Evolutionary conservation across 2,329 filamentous ascomycete species (phyloP), one percentile per base, ranked within the genome.

Genomic region (Phialophora verrucosa): DNA sequence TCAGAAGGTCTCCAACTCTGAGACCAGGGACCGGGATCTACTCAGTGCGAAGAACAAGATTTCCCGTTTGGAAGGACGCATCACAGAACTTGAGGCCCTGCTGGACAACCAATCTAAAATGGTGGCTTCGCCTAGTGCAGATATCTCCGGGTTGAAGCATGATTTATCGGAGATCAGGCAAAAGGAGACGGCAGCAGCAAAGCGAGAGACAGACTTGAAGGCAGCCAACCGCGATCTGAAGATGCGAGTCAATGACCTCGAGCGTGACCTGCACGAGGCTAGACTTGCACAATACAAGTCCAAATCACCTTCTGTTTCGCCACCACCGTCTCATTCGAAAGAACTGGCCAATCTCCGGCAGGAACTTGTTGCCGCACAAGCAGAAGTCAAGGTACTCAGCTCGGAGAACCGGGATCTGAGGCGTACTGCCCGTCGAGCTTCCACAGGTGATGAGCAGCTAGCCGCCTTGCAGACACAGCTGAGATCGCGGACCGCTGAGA

Each of bases 241-340:
- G 75, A 83, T 84, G 56, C 85, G 89, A 64, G 84, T 92, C 57
- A 81, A 84, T 1, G 87, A 91, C 42, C 83, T 92, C 17, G 90
- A 92, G 74, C 84, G 85, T 49, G 86, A 89, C 65, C 81, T 89
- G 4, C 88, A 91, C 70, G 87, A 92, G 65, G 82, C 85, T 5
- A 84, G 88, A 63, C 74, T 73, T 63, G 72, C 69, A 44, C 77
- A 81, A 59, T 79, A 82, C 65, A 79, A 78, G 27, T 72, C 77
- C 58, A 82, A 88, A 49, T 83, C 84, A 20, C 82, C 82, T 32
- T 80, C 77, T 27, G 79, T 82, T 1, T 86, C 85, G n/a, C 79
- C 80, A 56, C 81, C 82, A n/a, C 85, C 85, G 1, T 83, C 78
- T 17, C 80, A 81, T 44, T 85, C 87, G 64, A 83, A 83, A 23